Base-by-base conservation (phyloP, 345 rosid genomes). In the Hypericum perforatum region DNA sequence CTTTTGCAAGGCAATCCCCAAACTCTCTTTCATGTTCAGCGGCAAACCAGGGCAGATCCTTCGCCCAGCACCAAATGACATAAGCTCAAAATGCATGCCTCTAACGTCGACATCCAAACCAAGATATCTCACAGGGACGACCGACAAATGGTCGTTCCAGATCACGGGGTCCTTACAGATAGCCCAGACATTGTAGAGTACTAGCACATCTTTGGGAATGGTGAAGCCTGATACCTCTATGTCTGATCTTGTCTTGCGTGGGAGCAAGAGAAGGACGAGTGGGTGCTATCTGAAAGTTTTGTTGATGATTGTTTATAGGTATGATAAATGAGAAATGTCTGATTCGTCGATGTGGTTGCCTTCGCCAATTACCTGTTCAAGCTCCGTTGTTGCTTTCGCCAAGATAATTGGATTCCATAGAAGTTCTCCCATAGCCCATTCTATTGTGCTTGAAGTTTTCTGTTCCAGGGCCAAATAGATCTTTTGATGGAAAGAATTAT, bases 11-110 rank as follows among this genome's bases (percentile, higher is more conserved):
- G 75, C 42, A 16, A 76, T 3, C 3, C 74, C 74, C 45, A 38
- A 70, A 5, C 0, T 44, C 0, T 74, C 67, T 5, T 41, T 55
- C 66, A 65, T 63, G 47, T 56, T 41, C 42, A 78, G 16, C 7
- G 76, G 67, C 59, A 78, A 55, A 5, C 74, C 75, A 0, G 72
- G 69, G 16, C 75, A 78, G 10, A 70, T 71, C 40, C 74, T 59
- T 52, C 72, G 53, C 5, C 78, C 72, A 0, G 64, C 58, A 8
- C 80, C 76, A 44, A 44, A 44, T 16, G 65, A 58, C 3, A 61
- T 45, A 9, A 61, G 45, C 65, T 53, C 65, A 22, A 61, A 61
- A 39, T 61, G 47, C 40, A 41, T 39, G 7, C 65, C 59, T 12
- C 47, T 61, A 45, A 61, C 45, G 14, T 62, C 65, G 8, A 40